Conservation (phyloP, 345 rosid genomes). For the Anastatica hierochuntica region DNA sequence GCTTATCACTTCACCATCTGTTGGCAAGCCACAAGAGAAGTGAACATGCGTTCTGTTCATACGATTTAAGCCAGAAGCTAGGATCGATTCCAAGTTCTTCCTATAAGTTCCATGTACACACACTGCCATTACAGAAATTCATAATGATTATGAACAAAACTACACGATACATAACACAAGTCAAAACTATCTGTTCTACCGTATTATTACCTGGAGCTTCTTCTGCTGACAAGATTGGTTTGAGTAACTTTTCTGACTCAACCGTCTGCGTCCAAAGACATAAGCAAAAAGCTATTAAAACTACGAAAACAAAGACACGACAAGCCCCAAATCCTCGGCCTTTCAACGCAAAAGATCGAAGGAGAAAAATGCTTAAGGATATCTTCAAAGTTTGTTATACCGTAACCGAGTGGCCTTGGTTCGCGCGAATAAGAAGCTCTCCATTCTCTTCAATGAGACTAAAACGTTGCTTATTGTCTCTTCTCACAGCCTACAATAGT, state of each 20-base stretch:
- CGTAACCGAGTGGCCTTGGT: neutral
- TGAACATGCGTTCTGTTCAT: conserved; percentile 84
- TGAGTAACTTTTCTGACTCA: conserved; percentile 65
- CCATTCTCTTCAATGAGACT: neutral
- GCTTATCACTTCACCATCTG: conserved; percentile 73
- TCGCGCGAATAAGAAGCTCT: neutral
- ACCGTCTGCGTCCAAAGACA: conserved; percentile 40
- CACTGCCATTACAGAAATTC: conserved; percentile 31
- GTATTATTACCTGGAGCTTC: conserved; percentile 48
- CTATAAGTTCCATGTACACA: conserved; percentile 90
- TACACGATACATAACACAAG: neutral
- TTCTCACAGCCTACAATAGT: neutral
- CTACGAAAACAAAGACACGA: neutral
- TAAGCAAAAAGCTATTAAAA: neutral
- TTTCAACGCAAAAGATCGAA: too few relatives aligned
- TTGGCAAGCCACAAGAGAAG: conserved; percentile 80
- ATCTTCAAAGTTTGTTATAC: neutral
- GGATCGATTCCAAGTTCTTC: conserved; percentile 60
- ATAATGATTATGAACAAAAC: neutral
- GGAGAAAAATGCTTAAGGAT: too few relatives aligned
- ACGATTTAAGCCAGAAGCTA: conserved; percentile 66
- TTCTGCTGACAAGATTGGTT: conserved; percentile 61
- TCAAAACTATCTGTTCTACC: neutral
- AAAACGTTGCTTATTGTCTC: neutral
- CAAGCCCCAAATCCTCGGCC: too few relatives aligned